A percentile compares a stretch with the other conserved stretches of the same genome.
Evolutionary conservation across 805 yeast genomes (phyloP).

Genomic region (Kodamaea sagamina): DNA sequence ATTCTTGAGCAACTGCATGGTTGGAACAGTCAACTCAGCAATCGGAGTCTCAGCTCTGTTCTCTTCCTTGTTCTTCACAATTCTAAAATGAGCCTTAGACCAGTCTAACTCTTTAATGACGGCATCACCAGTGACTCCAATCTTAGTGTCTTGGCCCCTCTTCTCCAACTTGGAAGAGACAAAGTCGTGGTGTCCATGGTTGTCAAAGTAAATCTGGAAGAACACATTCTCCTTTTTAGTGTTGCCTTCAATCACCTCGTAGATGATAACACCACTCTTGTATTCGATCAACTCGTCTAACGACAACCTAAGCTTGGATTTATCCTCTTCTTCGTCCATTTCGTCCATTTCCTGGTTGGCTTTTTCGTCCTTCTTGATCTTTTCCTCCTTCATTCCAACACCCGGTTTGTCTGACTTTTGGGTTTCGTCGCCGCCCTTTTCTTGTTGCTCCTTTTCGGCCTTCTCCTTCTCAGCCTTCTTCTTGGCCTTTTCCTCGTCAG

Average conservation of each 20-base stretch:
- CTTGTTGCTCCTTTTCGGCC: conserved; percentile 30
- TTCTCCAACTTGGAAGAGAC: conserved; percentile 56
- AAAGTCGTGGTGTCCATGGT: conserved; percentile 64
- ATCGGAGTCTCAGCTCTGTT: conserved; percentile 59
- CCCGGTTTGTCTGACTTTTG: conserved; percentile 18
- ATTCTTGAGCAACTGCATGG: conserved; percentile 61
- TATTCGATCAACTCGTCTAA: conserved; percentile 58
- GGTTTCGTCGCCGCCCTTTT: conserved; percentile 26
- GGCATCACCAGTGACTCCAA: conserved; percentile 65
- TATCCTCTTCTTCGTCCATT: conserved; percentile 25
- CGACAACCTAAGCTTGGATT: conserved; percentile 48
- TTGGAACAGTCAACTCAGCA: conserved; percentile 66
- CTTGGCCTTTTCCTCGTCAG: conserved; percentile 31
- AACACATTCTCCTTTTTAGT: conserved; percentile 57
- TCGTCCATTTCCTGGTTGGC: conserved; percentile 38
- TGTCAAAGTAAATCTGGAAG: conserved; percentile 78
- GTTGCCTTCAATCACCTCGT: conserved; percentile 61
- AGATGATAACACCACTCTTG: conserved; percentile 76
- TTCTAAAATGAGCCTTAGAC: conserved; percentile 65
- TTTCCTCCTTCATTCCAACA: conserved; percentile 31
- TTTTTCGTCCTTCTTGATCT: conserved; percentile 27
- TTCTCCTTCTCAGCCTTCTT: conserved; percentile 27
- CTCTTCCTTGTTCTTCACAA: conserved; percentile 54
- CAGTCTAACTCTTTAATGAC: conserved; percentile 74
- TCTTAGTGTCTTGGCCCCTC: conserved; percentile 23